Percentiles rank a stretch among this genome's conserved stretches.
Conservation (phyloP, 805 yeast genomes). For the Ogataea pini region DNA sequence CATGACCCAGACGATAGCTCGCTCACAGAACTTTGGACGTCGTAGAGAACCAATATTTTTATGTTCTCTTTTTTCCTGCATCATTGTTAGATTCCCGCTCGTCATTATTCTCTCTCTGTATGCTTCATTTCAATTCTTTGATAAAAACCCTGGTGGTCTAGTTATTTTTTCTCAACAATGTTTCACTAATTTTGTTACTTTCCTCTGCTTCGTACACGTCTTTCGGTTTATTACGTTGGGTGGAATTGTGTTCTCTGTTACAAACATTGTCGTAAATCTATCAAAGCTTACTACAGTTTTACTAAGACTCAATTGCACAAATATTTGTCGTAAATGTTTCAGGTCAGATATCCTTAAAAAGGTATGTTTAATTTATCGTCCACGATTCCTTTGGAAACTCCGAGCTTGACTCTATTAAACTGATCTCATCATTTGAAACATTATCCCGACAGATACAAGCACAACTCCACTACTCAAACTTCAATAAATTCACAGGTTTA, state of each 20-base stretch:
- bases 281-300: no score
- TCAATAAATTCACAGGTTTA: constrained; percentile 1
- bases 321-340: constrained; percentile 5
- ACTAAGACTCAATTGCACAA: no score
- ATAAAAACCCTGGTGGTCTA: constrained; percentile 7
- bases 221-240: neutral
- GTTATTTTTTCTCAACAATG: neutral
- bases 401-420: constrained; percentile 88
- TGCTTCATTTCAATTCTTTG: constrained; percentile 2
- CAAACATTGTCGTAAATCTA: no score
- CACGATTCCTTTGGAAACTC: constrained; percentile 50
- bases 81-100: neutral
- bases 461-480: neutral
- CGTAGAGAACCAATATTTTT: constrained; percentile 2
- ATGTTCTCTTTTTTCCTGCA: constrained; percentile 4
- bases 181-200: neutral
- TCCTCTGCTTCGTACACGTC: neutral
- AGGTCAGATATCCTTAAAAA: constrained; percentile 24
- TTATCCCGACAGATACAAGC: constrained; percentile 9
- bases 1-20: constrained; percentile 38
- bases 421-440: constrained; percentile 62
- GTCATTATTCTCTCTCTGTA: constrained; percentile 7
- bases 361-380: constrained; percentile 50
- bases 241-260: neutral
- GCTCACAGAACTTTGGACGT: constrained; percentile 36